These are phyloP conservation scores for Thymus mandschuricus DNA, from an alignment of 257 asterid species.

Conservation along the genomic window DNA sequence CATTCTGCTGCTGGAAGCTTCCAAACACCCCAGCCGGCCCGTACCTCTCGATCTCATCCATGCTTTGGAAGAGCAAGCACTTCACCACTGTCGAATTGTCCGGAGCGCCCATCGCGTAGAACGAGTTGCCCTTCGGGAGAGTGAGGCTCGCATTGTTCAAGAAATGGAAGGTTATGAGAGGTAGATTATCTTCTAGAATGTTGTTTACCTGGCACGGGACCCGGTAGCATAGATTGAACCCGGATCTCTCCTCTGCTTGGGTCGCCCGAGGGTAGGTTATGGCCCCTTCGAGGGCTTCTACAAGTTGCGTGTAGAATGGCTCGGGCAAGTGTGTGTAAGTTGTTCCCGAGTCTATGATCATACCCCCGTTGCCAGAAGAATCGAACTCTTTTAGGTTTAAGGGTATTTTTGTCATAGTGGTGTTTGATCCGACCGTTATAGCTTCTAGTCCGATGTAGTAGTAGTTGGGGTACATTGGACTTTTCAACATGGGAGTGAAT, in stretches of 20 bases:
- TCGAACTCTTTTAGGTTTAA: slow-evolving; percentile 56
- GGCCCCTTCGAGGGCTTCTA: slow-evolving; percentile 40
- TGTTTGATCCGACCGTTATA: slow-evolving; percentile 44
- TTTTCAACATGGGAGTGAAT: slow-evolving; percentile 69
- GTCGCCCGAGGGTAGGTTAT: slow-evolving; percentile 52
- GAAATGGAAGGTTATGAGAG: slow-evolving; percentile 62
- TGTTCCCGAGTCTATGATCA: slow-evolving; percentile 78
- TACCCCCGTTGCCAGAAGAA: slow-evolving; percentile 64
- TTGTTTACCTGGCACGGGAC: slow-evolving; percentile 46
- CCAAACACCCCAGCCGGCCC: slow-evolving; percentile 86
- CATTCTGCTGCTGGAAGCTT: slow-evolving; percentile 72
- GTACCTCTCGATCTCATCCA: slow-evolving; percentile 43
- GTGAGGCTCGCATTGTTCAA: slow-evolving; percentile 54
- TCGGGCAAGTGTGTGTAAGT: slow-evolving; percentile 72
- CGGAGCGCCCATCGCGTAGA: slow-evolving; percentile 72
- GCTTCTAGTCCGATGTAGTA: slow-evolving; percentile 69
- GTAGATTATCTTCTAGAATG: slow-evolving; percentile 45
- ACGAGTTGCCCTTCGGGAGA: slow-evolving; percentile 55
- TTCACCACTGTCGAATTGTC: slow-evolving; percentile 54
- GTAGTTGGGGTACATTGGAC: slow-evolving; percentile 61
- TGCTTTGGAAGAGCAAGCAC: slow-evolving; percentile 64
- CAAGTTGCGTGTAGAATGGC: slow-evolving; percentile 57
- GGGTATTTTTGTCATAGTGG: slow-evolving; percentile 39
- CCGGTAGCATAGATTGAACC: slow-evolving; percentile 65
- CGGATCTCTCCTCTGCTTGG: slow-evolving; percentile 54